Percentiles rank a stretch among this genome's conserved stretches.
These are phyloP conservation scores for Medicago lupulina DNA, from an alignment of 306 rosid species.

Conservation along the genomic window DNA sequence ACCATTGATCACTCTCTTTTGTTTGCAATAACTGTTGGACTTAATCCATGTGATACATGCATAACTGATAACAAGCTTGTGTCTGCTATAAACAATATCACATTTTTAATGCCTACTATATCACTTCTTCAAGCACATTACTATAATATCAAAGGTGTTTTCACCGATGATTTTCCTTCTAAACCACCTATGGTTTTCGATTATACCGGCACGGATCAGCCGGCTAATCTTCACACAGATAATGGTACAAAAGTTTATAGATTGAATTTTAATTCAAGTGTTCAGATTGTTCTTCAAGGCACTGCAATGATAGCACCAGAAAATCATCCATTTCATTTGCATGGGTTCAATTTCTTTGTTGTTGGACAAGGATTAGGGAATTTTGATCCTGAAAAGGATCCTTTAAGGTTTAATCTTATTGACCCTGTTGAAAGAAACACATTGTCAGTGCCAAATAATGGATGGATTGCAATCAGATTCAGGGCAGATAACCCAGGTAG, in stretches of 20 bases:
- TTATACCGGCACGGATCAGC: conserved; percentile 61
- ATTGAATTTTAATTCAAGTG: conserved; percentile 58
- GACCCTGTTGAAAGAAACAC: conserved; percentile 86
- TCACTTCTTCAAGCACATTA: conserved; percentile 85
- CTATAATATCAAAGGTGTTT: conserved; percentile 58
- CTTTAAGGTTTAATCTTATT: conserved; percentile 59
- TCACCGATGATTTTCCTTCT: conserved; percentile 70
- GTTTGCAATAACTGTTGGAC: conserved; percentile 60
- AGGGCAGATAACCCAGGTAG: conserved; percentile 80
- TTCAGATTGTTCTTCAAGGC: conserved; percentile 68
- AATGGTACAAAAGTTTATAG: conserved; percentile 66
- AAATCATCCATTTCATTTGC: conserved; percentile 75
- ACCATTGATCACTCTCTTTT: conserved; percentile 61
- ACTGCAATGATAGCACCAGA: conserved; percentile 69
- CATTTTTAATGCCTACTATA: conserved; percentile 58
- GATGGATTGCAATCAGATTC: conserved; percentile 85
- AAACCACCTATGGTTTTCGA: conserved; percentile 59
- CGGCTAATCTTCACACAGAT: conserved; percentile 55
- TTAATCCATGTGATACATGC: conserved; percentile 62
- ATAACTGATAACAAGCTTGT: conserved; percentile 49
- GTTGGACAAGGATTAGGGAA: conserved; percentile 74
- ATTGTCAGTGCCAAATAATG: conserved; percentile 64
- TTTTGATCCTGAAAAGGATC: conserved; percentile 63
- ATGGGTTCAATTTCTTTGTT: conserved; percentile 73
- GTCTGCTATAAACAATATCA: conserved; percentile 62